Evolutionary conservation across 2,329 filamentous ascomycete genomes (phyloP).

Genomic region (Ceratocystis huliohia): DNA sequence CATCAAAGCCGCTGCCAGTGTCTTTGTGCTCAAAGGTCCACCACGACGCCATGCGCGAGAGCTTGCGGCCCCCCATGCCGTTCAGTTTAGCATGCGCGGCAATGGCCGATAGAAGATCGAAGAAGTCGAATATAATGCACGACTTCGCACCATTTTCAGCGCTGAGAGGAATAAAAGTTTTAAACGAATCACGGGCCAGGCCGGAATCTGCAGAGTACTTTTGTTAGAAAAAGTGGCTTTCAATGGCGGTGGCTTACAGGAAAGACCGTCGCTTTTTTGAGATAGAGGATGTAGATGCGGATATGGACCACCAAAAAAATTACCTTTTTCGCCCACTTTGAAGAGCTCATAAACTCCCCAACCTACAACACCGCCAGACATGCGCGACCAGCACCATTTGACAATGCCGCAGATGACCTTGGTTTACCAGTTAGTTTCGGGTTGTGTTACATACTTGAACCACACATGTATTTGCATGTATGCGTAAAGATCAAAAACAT

Average conservation of each 20-base stretch:
- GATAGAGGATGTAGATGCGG: neutral
- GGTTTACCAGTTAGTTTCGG: neutral
- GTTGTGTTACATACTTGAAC: neutral
- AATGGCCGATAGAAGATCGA: conserved; percentile 80
- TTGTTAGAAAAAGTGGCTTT: conserved; percentile 1
- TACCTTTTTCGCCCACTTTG: conserved; percentile 85
- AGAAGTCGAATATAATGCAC: conserved; percentile 90
- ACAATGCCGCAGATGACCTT: conserved; percentile 85
- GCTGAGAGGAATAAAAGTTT: conserved; percentile 89
- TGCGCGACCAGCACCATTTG: conserved; percentile 97
- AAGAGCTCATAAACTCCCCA: conserved; percentile 98
- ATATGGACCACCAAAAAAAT: conserved; percentile 21
- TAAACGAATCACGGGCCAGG: conserved; percentile 83
- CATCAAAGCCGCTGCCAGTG: conserved; percentile 80
- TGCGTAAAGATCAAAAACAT: conserved; percentile 23
- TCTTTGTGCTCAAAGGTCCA: conserved; percentile 94
- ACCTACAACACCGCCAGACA: conserved; percentile 80
- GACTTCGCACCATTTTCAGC: conserved; percentile 76
- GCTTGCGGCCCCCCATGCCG: conserved; percentile 80
- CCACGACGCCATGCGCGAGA: conserved; percentile 93
- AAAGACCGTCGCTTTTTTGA: neutral
- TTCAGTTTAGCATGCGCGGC: conserved; percentile 90
- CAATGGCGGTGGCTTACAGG: neutral
- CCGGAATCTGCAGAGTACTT: conserved; percentile 55
- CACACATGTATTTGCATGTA: neutral